phyloP scores from a whole-genome alignment of 192 early-diverging fungal species.

The Backusella tuberculispora region DNA sequence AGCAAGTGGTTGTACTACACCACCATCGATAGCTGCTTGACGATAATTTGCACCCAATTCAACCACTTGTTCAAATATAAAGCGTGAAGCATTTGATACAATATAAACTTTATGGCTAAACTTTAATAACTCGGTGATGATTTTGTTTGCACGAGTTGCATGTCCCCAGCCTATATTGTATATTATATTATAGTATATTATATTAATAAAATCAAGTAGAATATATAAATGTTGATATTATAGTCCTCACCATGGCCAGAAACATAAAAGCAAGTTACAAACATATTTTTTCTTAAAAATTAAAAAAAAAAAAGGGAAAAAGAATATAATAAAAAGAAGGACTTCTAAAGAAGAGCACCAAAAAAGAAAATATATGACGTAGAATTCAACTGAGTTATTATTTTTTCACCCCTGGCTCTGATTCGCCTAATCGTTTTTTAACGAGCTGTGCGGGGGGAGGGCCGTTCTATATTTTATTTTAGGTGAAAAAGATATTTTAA shows the following conservation, averaged over 20 bases:
- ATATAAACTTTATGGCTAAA: constrained; percentile 54
- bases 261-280: constrained; percentile 59
- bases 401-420: constrained; percentile 5
- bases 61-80: constrained; percentile 60
- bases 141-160: constrained; percentile 60
- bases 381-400: neutral
- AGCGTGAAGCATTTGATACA: constrained; percentile 58
- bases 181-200: too few relatives aligned
- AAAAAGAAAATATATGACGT: neutral
- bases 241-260: constrained; percentile 57
- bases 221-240: neutral
- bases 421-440: neutral
- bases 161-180: constrained; percentile 60
- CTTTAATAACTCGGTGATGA: constrained; percentile 53
- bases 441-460: constrained; percentile 3
- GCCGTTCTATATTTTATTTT: neutral
- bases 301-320: neutral
- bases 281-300: constrained; percentile 25
- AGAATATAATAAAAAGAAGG: neutral
- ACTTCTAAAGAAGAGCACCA: neutral
- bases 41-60: constrained; percentile 54
- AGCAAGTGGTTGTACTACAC: constrained; percentile 64
- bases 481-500: neutral
- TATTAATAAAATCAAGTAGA: neutral
- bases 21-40: constrained; percentile 61